Evolutionary conservation across 768 basidiomycete species (phyloP).

Genomic region (Cyclocybe aegerita): DNA sequence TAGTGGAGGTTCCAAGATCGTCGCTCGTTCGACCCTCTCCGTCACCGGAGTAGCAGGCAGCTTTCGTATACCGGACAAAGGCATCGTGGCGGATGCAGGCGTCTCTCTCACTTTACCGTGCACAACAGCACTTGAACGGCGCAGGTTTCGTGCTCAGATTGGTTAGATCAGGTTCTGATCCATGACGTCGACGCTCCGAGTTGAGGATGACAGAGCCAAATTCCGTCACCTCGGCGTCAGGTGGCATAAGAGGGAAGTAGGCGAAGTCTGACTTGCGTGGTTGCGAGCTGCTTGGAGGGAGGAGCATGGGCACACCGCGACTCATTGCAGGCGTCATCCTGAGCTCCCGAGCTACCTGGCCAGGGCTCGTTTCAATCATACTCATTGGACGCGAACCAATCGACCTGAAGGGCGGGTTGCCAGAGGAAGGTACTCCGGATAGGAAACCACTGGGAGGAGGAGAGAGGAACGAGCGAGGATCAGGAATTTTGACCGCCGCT

Average conservation of each 20-base stretch:
- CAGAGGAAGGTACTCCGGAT: conserved; percentile 13
- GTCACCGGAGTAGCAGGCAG: conserved; percentile 29
- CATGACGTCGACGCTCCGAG: conserved; percentile 23
- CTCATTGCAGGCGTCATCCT: conserved; percentile 35
- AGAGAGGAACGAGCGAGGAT: conserved; percentile 20
- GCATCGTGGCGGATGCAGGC: conserved; percentile 19
- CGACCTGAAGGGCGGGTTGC: conserved; percentile 15
- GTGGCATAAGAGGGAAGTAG: conserved; percentile 35
- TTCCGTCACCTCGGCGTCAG: conserved; percentile 16
- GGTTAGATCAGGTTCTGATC: conserved; percentile 14
- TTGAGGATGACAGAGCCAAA: conserved; percentile 9
- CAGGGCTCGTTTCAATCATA: conserved; percentile 40
- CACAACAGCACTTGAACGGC: conserved; percentile 56
- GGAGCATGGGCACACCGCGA: conserved; percentile 34
- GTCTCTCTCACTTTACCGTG: conserved; percentile 52
- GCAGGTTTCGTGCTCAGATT: conserved; percentile 8
- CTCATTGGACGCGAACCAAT: conserved; percentile 29
- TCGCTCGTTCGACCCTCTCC: conserved; percentile 27
- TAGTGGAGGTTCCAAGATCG: conserved; percentile 32
- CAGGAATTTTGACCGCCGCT: conserved; percentile 12
- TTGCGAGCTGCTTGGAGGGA: conserved; percentile 23
- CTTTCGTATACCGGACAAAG: conserved; percentile 15
- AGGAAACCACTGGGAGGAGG: conserved; percentile 18
- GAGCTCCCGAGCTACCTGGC: conserved; percentile 33
- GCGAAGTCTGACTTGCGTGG: conserved; percentile 31